Percentiles rank a stretch among this genome's conserved stretches.
These are phyloP conservation scores for Chlamydomonas incerta DNA, from an alignment of 139 green algal species.

Conservation along the genomic window DNA sequence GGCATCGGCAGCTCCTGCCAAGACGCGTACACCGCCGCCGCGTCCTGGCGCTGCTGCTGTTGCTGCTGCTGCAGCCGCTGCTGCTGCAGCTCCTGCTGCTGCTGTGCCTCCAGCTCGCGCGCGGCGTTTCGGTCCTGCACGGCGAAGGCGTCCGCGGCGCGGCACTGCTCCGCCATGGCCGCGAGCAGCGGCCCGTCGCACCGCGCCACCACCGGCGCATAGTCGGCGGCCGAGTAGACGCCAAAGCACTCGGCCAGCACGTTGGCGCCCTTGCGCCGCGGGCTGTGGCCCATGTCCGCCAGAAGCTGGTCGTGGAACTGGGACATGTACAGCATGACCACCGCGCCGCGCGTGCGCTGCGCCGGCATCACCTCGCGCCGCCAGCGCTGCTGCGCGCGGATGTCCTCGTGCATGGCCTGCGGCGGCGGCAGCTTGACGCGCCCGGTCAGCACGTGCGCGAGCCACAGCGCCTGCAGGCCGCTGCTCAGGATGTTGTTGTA, in stretches of 20 bases:
- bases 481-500: constrained; percentile 51
- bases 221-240: constrained; percentile 16
- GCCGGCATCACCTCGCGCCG: constrained; percentile 23
- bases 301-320: constrained; percentile 45
- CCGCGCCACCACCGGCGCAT: neutral
- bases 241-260: constrained; percentile 3
- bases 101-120: too few relatives aligned
- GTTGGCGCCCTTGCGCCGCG: constrained; percentile 20
- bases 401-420: constrained; percentile 35
- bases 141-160: too few relatives aligned
- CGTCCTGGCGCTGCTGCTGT: too few relatives aligned
- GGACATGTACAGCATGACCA: constrained; percentile 45
- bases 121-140: too few relatives aligned
- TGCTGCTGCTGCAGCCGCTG: too few relatives aligned
- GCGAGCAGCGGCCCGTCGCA: too few relatives aligned
- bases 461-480: constrained; percentile 50
- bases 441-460: constrained; percentile 9
- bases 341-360: constrained; percentile 27
- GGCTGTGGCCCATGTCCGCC: neutral
- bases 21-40: too few relatives aligned
- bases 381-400: constrained; percentile 46
- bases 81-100: too few relatives aligned
- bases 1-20: too few relatives aligned
- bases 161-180: too few relatives aligned
- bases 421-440: constrained; percentile 2